Percentiles rank a stretch among this genome's conserved stretches.
These are phyloP conservation scores for Verticillium isaacii DNA, from an alignment of 2,329 filamentous ascomycete species.

Conservation along the genomic window DNA sequence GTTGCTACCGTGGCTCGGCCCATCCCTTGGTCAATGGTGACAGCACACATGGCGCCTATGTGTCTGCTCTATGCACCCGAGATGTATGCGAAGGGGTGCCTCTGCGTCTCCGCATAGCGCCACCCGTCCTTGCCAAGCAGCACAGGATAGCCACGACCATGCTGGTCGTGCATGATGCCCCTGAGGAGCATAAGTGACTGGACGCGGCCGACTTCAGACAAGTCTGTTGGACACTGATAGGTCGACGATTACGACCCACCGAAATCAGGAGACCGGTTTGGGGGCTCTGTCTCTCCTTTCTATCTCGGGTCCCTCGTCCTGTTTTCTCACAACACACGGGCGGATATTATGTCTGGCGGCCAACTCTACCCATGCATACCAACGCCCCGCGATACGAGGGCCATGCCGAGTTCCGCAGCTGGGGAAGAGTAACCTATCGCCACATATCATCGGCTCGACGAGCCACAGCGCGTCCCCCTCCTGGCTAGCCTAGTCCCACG, in stretches of 20 bases:
- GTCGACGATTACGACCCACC: neutral
- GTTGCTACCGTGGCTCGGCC: neutral
- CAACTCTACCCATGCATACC: too few species aligned
- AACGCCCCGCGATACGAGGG: too few species aligned
- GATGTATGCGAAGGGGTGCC: neutral
- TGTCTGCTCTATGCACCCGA: neutral
- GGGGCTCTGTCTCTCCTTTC: too few species aligned
- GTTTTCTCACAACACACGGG: too few species aligned
- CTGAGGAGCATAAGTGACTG: neutral
- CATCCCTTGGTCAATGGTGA: conserved; percentile 1
- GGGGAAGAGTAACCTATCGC: too few species aligned
- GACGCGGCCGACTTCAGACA: too few species aligned
- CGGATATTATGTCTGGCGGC: too few species aligned
- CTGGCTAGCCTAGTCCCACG: neutral
- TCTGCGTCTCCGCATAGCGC: neutral
- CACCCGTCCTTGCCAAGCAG: neutral
- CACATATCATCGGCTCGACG: too few species aligned
- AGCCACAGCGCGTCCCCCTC: too few species aligned
- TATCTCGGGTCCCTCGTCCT: too few species aligned
- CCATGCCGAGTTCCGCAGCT: too few species aligned
- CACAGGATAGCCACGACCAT: neutral
- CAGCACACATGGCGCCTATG: conserved; percentile 1
- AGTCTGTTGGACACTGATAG: neutral
- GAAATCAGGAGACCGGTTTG: neutral
- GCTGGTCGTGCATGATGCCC: neutral